Conservation (phyloP, 2,329 filamentous ascomycete genomes). For the Colletotrichum incanum region DNA sequence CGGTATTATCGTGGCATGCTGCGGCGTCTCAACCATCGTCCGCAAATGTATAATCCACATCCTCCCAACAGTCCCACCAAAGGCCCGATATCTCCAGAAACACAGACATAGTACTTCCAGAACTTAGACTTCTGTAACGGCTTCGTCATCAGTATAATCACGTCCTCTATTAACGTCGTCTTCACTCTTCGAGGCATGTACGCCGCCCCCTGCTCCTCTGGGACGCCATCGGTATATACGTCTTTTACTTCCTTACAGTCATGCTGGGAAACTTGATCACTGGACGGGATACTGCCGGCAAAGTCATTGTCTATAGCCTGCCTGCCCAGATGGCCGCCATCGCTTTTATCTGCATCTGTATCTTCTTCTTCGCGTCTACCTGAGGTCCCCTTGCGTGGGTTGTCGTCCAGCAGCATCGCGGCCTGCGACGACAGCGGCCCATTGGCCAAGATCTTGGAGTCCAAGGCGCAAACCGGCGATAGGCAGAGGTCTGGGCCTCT, state of each 20-base stretch:
- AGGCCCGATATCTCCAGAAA: slow-evolving; percentile 31
- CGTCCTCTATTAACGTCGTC: slow-evolving; percentile 73
- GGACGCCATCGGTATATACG: slow-evolving; percentile 78
- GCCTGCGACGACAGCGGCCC: too few relatives aligned
- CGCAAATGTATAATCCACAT: background rate
- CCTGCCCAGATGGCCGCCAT: slow-evolving; percentile 70
- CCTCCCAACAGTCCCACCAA: slow-evolving; percentile 13
- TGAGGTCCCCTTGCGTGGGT: slow-evolving; percentile 73
- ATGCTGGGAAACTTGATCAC: slow-evolving; percentile 69
- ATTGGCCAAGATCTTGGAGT: too few relatives aligned
- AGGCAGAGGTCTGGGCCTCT: background rate
- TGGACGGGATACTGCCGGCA: slow-evolving; percentile 64
- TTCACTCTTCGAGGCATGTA: too few relatives aligned
- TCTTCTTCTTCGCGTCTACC: slow-evolving; percentile 82
- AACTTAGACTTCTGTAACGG: slow-evolving; percentile 68
- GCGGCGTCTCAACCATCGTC: background rate
- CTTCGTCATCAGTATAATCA: slow-evolving; percentile 76
- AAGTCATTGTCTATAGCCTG: slow-evolving; percentile 65
- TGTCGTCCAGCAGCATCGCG: slow-evolving; percentile 53
- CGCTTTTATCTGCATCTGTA: slow-evolving; percentile 78
- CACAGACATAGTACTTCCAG: slow-evolving; percentile 69
- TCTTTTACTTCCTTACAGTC: slow-evolving; percentile 73
- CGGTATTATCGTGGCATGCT: background rate
- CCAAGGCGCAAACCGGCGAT: too few relatives aligned
- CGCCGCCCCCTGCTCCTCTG: too few relatives aligned